Conservation (phyloP, 495 filamentous ascomycete genomes). For the Neurospora sp. region DNA sequence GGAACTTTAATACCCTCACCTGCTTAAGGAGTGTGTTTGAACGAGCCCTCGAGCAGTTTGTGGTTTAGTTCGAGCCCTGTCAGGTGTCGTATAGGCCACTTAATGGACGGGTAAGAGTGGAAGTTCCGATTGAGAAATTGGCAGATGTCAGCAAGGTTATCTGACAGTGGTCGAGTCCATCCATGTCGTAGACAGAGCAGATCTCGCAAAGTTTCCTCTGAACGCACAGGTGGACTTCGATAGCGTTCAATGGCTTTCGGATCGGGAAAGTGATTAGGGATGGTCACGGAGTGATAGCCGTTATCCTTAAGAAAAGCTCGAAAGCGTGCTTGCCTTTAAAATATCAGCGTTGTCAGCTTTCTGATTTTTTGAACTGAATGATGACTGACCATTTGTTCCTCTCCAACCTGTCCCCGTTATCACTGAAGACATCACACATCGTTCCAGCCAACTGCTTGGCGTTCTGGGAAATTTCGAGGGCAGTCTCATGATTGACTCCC, state of each 20-base stretch:
- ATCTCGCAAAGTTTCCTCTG: background rate
- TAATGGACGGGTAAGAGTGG: background rate
- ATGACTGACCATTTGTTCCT: background rate
- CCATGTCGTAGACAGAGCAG: background rate
- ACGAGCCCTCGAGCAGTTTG: background rate
- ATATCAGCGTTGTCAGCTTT: background rate
- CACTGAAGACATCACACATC: background rate
- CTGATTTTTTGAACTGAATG: background rate
- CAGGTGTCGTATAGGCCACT: background rate
- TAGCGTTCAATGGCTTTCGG: background rate
- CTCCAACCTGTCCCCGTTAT: background rate
- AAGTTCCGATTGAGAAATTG: background rate
- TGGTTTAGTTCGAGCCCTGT: background rate
- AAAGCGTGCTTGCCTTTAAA: background rate
- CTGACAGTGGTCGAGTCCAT: background rate
- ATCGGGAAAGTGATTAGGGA: background rate
- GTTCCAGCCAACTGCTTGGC: background rate
- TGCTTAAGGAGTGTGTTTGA: background rate
- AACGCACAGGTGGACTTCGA: background rate
- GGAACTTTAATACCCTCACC: background rate
- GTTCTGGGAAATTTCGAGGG: background rate
- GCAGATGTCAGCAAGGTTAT: background rate
- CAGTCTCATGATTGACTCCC: background rate
- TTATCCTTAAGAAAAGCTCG: background rate
- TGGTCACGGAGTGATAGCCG: background rate